Evolutionary conservation across 768 basidiomycete genomes (phyloP), one percentile per base, ranked within the genome.

Genomic region (Solioccasus polychromus): DNA sequence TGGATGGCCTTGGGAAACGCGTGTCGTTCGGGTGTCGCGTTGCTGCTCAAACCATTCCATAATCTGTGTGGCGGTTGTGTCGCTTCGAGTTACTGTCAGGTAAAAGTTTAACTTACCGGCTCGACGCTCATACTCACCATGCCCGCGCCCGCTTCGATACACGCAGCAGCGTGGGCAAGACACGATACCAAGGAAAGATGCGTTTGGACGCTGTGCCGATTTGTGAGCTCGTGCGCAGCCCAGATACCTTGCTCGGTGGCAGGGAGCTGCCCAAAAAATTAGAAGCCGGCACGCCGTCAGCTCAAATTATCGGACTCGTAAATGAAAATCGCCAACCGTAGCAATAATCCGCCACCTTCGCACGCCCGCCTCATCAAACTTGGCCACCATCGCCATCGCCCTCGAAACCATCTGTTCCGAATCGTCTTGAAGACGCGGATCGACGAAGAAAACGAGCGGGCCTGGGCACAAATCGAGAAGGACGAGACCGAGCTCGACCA

Each of bases 131-230:
- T 71, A 22, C 74, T 76, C 24, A 83, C 63, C 37, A 71, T 61
- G 5, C 67, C 65, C 17, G 76, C 73, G 3, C 72, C 71, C 7
- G 80, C 72, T 52, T 77, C 77, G 22, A 73, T 72, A 47, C 83
- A 84, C 3, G 71, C 69, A n/a, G 68, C 68, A 5, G 77, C 79
- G 47, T 85, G 83, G 25, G 68, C 53, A n/a, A 82, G 64, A 26
- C 68, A 69, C 4, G 77, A 70, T n/a, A 82, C 80, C 36, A 75
- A 54, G 30, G 68, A 68, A 30, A 85, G 60, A 58, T 82, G 78
- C 18, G 74, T 74, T 18, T 71, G 64, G 24, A 82, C 74, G n/a
- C 58, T 56, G 38, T 74, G 53, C 35, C 55, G 54, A 18, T 60
- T 50, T 28, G 66, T 60, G 10, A 83, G 70, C 39, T 57, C 52